phyloP scores from a whole-genome alignment of 306 rosid genomes.

The Inga leiocalycina region DNA sequence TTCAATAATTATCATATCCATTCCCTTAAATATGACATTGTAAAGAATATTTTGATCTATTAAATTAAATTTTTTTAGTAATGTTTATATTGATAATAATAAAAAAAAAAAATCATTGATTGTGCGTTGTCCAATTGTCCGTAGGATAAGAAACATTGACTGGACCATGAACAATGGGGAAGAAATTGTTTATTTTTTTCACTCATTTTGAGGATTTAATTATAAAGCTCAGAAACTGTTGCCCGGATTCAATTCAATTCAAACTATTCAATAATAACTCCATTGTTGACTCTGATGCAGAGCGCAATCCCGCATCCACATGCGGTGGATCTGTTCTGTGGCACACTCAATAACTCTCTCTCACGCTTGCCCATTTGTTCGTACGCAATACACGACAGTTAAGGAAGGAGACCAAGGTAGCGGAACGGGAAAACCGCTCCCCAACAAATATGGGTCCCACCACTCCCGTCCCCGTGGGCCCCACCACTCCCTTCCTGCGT shows the following conservation, averaged over 20 bases:
- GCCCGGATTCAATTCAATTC: neutral
- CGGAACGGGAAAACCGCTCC: constrained; percentile 37
- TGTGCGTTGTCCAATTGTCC: constrained; percentile 2
- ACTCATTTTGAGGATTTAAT: neutral
- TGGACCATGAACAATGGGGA: neutral
- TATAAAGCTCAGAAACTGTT: neutral
- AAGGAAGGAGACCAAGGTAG: constrained; percentile 37
- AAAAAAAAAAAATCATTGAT: neutral
- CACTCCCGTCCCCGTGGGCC: neutral
- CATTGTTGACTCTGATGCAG: neutral
- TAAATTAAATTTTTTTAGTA: too few relatives aligned
- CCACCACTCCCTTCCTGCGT: constrained; percentile 27
- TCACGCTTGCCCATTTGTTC: constrained; percentile 34
- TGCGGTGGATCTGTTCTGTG: constrained; percentile 17
- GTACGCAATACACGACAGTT: constrained; percentile 46
- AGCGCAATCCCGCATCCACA: neutral
- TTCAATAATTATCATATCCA: neutral
- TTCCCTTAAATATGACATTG: neutral
- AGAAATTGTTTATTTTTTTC: neutral
- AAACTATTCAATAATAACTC: neutral
- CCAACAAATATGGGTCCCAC: constrained; percentile 45
- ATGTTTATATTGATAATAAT: too few relatives aligned
- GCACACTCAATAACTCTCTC: constrained; percentile 24
- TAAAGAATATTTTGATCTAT: too few relatives aligned
- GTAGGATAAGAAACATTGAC: constrained; percentile 31